Evolutionary conservation across 805 yeast genomes (phyloP), one percentile per base, ranked within the genome.

Genomic region (Ogataea corticis): DNA sequence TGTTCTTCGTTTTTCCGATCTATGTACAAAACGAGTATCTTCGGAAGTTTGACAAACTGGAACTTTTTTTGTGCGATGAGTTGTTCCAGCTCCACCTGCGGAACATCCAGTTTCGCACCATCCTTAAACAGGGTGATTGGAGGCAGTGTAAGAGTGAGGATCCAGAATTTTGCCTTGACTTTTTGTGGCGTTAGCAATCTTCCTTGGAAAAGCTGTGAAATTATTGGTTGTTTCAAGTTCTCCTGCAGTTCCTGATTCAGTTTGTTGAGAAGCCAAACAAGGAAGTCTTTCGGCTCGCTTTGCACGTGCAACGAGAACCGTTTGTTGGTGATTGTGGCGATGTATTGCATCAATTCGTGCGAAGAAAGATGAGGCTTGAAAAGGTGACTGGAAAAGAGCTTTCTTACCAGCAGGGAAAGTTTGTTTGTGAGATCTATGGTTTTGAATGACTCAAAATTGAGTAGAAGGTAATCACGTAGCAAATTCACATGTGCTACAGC

Each of bases 331-430:
- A 59, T 44, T 1, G 65, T 54, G 2, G 75, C 62, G 4, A 83
- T 62, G 48, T 66, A 68, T 46, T 80, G 80, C 36, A 83, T 58
- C 7, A 87, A 63, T 41, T 83, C 88, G 57, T 80, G 85, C 1
- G 88, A 83, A 0, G 92, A 81, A 2, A 85, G 70, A 55, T 85
- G 88, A 3, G 73, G 61, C 52, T 75, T 79, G 61, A 80, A 81
- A 17, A 86, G 68, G 33, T 66, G 65, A 0, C 74, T 66, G 4
- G 83, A 84, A 91, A 92, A 87, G 9, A 85, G 38, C 52, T 81
- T 84, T 47, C 83, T 71, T 0, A 77, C 54, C 16, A 84, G 58
- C 4, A 70, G 49, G 0, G 80, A 70, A 30, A 84, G 60, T 47
- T 74, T 64, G 33, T 61, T 60, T 10, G 69, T 66, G n/a, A 83